Percentiles rank a stretch among this genome's conserved stretches.
phyloP scores from a whole-genome alignment of 2,329 filamentous ascomycete species.

The Calonectria multiphialidica region DNA sequence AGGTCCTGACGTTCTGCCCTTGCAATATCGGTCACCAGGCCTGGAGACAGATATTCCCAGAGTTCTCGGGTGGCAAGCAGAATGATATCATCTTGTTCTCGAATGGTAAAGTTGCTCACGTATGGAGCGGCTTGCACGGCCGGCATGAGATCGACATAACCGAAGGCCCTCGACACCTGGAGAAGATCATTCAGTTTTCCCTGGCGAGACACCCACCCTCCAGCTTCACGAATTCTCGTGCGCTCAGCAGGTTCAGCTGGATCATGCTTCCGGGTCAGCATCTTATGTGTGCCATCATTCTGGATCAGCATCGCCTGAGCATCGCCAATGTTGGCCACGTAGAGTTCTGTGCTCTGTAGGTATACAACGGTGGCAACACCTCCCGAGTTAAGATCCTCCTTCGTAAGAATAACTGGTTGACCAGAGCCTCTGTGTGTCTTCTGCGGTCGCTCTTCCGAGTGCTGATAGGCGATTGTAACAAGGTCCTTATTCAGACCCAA shows the following conservation, averaged over 20 bases:
- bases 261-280: slow-evolving; percentile 92
- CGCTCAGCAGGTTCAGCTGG: slow-evolving; percentile 88
- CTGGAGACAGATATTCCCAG: slow-evolving; percentile 93
- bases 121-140: slow-evolving; percentile 92
- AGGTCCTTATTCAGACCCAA: slow-evolving; percentile 93
- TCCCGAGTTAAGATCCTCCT: slow-evolving; percentile 90
- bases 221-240: slow-evolving; percentile 91
- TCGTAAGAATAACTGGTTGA: slow-evolving; percentile 81
- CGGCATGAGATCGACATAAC: slow-evolving; percentile 92
- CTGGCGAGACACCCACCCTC: slow-evolving; percentile 94
- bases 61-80: slow-evolving; percentile 91
- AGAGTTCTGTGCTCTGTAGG: slow-evolving; percentile 89
- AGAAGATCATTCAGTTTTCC: slow-evolving; percentile 93
- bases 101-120: slow-evolving; percentile 81
- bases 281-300: slow-evolving; percentile 84
- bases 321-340: slow-evolving; percentile 95
- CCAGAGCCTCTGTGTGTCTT: slow-evolving; percentile 78
- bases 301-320: slow-evolving; percentile 96
- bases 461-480: slow-evolving; percentile 84
- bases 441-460: slow-evolving; percentile 78
- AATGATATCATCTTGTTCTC: slow-evolving; percentile 93
- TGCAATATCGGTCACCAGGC: slow-evolving; percentile 92
- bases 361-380: slow-evolving; percentile 94
- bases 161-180: slow-evolving; percentile 93
- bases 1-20: slow-evolving; percentile 88